Conservation (phyloP, 2,329 filamentous ascomycete genomes). For the Zasmidium citrigriseum region DNA sequence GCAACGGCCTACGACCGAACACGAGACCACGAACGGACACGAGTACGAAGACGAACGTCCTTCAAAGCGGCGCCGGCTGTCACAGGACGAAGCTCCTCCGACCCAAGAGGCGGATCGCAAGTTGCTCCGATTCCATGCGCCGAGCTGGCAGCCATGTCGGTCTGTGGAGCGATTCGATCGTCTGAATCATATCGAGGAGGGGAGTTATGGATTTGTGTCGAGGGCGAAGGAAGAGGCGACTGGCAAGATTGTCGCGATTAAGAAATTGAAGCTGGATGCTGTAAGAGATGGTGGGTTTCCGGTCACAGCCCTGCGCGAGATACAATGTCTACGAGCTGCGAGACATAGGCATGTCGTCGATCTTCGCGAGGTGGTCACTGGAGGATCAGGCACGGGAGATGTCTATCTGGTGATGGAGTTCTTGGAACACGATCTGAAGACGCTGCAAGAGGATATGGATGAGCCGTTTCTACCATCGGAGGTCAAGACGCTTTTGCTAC, state of each 20-base stretch:
- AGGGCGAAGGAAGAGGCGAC: slow-evolving; percentile 74
- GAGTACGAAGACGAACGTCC: slow-evolving; percentile 41
- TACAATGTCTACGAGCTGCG: slow-evolving; percentile 82
- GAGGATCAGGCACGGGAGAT: slow-evolving; percentile 46
- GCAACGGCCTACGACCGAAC: slow-evolving; percentile 36
- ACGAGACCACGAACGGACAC: slow-evolving; percentile 24
- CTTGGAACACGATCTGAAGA: slow-evolving; percentile 93
- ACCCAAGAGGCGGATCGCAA: slow-evolving; percentile 48
- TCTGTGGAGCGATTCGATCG: slow-evolving; percentile 88
- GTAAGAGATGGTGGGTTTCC: slow-evolving; percentile 75
- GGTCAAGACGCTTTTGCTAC: slow-evolving; percentile 83
- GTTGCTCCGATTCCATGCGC: slow-evolving; percentile 70
- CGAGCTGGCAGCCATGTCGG: slow-evolving; percentile 69
- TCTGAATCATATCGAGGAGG: slow-evolving; percentile 96
- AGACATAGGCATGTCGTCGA: slow-evolving; percentile 79
- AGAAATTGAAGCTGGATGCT: slow-evolving; percentile 87
- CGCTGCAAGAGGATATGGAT: slow-evolving; percentile 88
- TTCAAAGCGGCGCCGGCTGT: slow-evolving; percentile 63
- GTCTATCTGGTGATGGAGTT: slow-evolving; percentile 97
- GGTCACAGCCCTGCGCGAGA: slow-evolving; percentile 89
- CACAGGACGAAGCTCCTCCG: slow-evolving; percentile 47
- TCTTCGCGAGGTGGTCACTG: slow-evolving; percentile 73
- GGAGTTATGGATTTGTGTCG: slow-evolving; percentile 92
- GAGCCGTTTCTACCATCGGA: slow-evolving; percentile 92
- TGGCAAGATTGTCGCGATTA: slow-evolving; percentile 83